Percentiles rank a stretch among this genome's conserved stretches.
Conservation (phyloP, 2,329 filamentous ascomycete species). For the Onygena corvina region DNA sequence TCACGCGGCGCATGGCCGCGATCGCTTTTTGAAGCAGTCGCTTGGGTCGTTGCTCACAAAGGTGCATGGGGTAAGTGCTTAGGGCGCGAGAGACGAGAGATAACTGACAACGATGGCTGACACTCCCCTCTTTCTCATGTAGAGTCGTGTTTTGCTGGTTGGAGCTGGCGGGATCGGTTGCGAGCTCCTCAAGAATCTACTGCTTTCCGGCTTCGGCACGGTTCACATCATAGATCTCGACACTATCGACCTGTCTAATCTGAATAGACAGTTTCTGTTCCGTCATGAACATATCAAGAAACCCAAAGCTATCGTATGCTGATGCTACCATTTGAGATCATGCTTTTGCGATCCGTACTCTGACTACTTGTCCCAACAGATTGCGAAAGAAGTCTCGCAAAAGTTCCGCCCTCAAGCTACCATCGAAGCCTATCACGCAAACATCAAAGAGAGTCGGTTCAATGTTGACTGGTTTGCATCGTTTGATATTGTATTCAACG, state of each 20-base stretch:
- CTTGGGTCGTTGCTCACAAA: slow-evolving; percentile 31
- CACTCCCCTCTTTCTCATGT: slow-evolving; percentile 16
- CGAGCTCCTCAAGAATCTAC: slow-evolving; percentile 92
- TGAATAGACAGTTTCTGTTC: slow-evolving; percentile 96
- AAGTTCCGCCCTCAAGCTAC: slow-evolving; percentile 82
- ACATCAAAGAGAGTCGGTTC: slow-evolving; percentile 85
- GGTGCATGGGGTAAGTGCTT: slow-evolving; percentile 30
- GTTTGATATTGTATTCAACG: slow-evolving; percentile 88
- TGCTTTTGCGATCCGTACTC: too few relatives aligned
- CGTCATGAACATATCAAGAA: slow-evolving; percentile 96
- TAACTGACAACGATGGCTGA: background rate
- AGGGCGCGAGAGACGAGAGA: background rate
- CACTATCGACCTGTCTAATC: slow-evolving; percentile 93
- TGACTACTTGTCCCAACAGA: slow-evolving; percentile 46
- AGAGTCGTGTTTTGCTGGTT: slow-evolving; percentile 85
- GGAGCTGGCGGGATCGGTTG: slow-evolving; percentile 96
- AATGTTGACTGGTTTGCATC: slow-evolving; percentile 74
- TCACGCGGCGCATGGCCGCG: slow-evolving; percentile 19
- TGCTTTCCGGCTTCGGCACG: slow-evolving; percentile 81
- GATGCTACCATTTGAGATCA: too few relatives aligned
- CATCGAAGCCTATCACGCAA: slow-evolving; percentile 80
- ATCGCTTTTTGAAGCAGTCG: slow-evolving; percentile 33
- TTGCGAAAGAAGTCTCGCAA: slow-evolving; percentile 82
- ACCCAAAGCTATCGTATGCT: slow-evolving; percentile 72
- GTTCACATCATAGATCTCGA: slow-evolving; percentile 94